These are phyloP conservation scores for Wickerhamiella azymoides DNA, from an alignment of 805 yeast genomes.

Conservation along the genomic window DNA sequence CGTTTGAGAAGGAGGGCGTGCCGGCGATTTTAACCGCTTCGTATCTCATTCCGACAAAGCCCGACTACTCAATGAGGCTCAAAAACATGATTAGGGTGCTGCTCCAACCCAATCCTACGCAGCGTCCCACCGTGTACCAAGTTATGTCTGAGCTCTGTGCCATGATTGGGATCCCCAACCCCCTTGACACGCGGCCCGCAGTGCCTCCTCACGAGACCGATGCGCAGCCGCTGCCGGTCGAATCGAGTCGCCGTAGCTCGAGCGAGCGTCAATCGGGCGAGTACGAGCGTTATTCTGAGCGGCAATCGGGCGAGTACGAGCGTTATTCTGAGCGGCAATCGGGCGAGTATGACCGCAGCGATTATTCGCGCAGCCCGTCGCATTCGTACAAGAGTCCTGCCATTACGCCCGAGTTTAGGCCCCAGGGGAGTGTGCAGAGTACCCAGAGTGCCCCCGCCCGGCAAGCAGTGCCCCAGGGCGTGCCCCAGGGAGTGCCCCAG, in stretches of 20 bases:
- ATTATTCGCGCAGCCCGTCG: background rate
- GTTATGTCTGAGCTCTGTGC: conserved; percentile 50
- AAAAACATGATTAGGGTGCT: conserved; percentile 63
- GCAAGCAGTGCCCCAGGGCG: too few species aligned
- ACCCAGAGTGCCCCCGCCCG: background rate
- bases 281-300: conserved; percentile 1
- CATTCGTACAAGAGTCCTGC: background rate
- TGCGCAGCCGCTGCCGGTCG: conserved; percentile 2
- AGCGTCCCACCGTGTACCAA: conserved; percentile 80
- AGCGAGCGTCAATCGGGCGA: conserved; percentile 4
- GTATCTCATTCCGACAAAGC: conserved; percentile 58
- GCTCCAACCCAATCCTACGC: conserved; percentile 68
- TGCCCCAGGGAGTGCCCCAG: background rate
- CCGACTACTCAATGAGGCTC: conserved; percentile 55
- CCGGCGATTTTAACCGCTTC: conserved; percentile 76
- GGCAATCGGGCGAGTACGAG: conserved; percentile 5
- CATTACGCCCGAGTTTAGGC: background rate
- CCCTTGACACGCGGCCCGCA: conserved; percentile 23
- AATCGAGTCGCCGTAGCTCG: background rate
- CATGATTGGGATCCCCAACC: conserved; percentile 41
- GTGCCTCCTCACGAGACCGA: conserved; percentile 1
- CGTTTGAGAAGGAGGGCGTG: conserved; percentile 75
- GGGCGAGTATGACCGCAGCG: background rate
- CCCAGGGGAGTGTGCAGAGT: background rate
- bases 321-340: background rate